Evolutionary conservation across 176 grass and related monocot species (phyloP).

Genomic region (Musa itinerans): DNA sequence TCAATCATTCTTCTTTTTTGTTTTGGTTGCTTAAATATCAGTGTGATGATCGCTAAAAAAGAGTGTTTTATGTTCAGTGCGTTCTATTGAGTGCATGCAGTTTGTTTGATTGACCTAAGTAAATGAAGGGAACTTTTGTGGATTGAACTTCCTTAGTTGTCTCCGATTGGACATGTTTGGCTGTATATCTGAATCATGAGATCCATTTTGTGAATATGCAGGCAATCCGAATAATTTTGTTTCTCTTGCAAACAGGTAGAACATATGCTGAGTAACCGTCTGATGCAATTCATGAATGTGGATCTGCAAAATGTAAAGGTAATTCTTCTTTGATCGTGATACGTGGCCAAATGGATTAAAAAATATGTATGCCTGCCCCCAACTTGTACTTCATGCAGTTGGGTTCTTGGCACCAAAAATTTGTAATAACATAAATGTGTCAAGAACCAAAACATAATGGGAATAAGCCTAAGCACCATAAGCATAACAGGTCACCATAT

Average conservation of each 20-base stretch:
- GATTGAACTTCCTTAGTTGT: not conserved
- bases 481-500: not conserved
- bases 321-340: not conserved
- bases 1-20: no score
- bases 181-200: not conserved
- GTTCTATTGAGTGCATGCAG: not conserved
- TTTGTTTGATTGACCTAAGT: not conserved
- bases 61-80: not conserved
- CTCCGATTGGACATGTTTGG: not conserved
- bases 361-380: not conserved
- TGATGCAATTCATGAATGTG: conserved; percentile 57
- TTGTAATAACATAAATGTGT: no score
- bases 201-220: not conserved
- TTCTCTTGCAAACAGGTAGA: conserved; percentile 55
- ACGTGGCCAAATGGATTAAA: not conserved
- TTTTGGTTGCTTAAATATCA: no score
- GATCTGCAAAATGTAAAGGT: conserved; percentile 87
- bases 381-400: not conserved
- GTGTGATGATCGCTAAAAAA: not conserved
- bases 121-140: not conserved
- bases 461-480: no score
- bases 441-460: no score
- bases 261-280: conserved; percentile 86
- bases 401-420: no score
- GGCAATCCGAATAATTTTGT: conserved; percentile 10